phyloP scores from a whole-genome alignment of 768 basidiomycete genomes.

The Symmetrospora coprosmae region DNA sequence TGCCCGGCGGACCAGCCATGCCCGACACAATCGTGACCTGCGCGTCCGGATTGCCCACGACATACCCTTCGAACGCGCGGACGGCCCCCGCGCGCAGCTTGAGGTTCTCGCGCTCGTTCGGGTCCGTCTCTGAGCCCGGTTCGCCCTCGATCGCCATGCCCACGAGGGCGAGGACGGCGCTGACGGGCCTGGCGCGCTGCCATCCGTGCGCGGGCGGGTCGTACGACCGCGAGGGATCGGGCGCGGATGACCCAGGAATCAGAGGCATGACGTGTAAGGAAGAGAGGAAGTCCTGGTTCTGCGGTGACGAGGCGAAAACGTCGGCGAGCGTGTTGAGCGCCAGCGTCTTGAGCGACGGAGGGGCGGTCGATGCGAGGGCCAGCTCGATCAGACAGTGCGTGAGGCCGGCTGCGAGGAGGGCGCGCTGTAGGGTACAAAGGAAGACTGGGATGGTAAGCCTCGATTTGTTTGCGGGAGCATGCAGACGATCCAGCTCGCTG shows the following conservation, averaged over 20 bases:
- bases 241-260: conserved; percentile 51
- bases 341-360: conserved; percentile 72
- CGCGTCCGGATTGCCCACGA: conserved; percentile 39
- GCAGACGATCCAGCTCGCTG: too few relatives aligned
- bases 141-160: conserved; percentile 76
- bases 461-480: too few relatives aligned
- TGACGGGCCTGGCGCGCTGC: conserved; percentile 25
- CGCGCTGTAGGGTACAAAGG: conserved; percentile 27
- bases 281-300: conserved; percentile 56
- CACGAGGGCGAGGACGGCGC: conserved; percentile 67
- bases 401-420: conserved; percentile 34
- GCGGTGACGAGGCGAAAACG: conserved; percentile 52
- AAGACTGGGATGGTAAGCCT: too few relatives aligned
- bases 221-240: conserved; percentile 30
- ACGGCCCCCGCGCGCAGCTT: conserved; percentile 65
- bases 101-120: conserved; percentile 52
- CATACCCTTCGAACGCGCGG: conserved; percentile 55
- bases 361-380: conserved; percentile 84
- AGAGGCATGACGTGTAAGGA: conserved; percentile 61
- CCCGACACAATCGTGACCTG: conserved; percentile 37
- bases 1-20: conserved; percentile 27
- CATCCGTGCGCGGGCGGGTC: conserved; percentile 23
- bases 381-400: conserved; percentile 71
- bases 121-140: conserved; percentile 42
- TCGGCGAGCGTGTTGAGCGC: conserved; percentile 53